Base-by-base conservation (phyloP, 1,284 basidiomycete genomes). In the Phlebopus sp. region DNA sequence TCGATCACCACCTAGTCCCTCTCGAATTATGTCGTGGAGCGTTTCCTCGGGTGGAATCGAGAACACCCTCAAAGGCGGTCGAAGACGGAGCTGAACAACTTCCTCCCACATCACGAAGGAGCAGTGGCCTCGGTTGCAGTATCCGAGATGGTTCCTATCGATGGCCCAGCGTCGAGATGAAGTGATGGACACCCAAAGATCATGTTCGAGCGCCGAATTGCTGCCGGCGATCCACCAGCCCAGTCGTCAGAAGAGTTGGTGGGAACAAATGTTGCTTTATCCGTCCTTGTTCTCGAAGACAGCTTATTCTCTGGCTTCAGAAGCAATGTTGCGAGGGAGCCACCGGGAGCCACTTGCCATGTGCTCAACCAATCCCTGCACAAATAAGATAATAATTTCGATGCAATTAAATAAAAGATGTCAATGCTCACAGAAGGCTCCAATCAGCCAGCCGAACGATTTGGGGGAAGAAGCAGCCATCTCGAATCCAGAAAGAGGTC, bases 71-170 rank as follows among this genome's bases (percentile, higher is more conserved):
- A n/a, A 29, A 25, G 23, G 15, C 23, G 37, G 19, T 27, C 13
- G 13, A 38, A n/a, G 13, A 21, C 10, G 27, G 10, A 29, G 27
- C 15, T 15, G 18, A 7, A 7, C 32, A 14, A 36, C 18, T 13
- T 34, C 31, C 15, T 27, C 30, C 14, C 32, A 31, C 40, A 41
- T 2, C 17, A 14, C 5, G 10, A 29, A 3, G 35, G 31, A 31
- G 38, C 23, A 41, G 29, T 30, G 32, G 37, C 40, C 45, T 35
- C 59, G 57, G 56, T 30, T 23, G 32, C 49, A 59, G 59, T 36
- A 37, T 15, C 41, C 44, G 32, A 40, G 37, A 47, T 50, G 41
- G 49, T 62, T 35, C 55, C 58, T 51, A 62, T 62, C 58, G 62
- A 62, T 58, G 25, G 37, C 29, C 30, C 46, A 37, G 37, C 42